Evolutionary conservation across 2,329 filamentous ascomycete genomes (phyloP), one percentile per base, ranked within the genome.

Genomic region (Amesomyces nigricolor): DNA sequence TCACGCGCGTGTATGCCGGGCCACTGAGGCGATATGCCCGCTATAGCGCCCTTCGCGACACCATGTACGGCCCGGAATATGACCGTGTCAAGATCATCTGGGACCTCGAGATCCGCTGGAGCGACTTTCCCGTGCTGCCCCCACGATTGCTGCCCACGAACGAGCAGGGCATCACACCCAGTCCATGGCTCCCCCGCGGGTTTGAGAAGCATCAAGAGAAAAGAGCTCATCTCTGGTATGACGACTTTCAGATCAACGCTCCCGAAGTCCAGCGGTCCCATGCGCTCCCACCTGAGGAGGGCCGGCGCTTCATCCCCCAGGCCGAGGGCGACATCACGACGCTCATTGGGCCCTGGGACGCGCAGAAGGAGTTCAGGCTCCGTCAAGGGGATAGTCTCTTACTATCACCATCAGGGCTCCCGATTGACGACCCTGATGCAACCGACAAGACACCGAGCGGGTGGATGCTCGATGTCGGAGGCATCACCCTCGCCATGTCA

Each of bases 391-490:
- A 40, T 7, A 61, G 61, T 11, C 8, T 59, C 13, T 45, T 60
- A 3, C 43, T 65, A 3, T 53, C 58, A 6, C 42, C 49, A 4
- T 57, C 49, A 2, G 65, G 63, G 0, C 47, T 60, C 8, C 60
- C 61, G 3, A 26, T 58, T 2, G 51, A 56, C 9, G 55, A 55
- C 14, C 17, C 57, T 22, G 58, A 61, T 17, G 19, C 38, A 2
- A 13, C 16, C 7, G 52, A 58, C n/a, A 44, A 55, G 11, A 53
- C 43, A 17, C 46, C 62, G n/a, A 29, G 63, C 62, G 79, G 78
- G 4, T 82, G 78, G 78, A 68, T 82, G 60, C 63, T 84, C 13
- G 77, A 84, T 56, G 71, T 75, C 0, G 79, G 78, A 10, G 80
- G 80, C 48, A 72, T 81, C 13, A 74, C 80, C 4, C 66, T 78